Percentiles rank a stretch among this genome's conserved stretches.
Conservation (phyloP, 2,329 filamentous ascomycete species). For the Botrytis elliptica region DNA sequence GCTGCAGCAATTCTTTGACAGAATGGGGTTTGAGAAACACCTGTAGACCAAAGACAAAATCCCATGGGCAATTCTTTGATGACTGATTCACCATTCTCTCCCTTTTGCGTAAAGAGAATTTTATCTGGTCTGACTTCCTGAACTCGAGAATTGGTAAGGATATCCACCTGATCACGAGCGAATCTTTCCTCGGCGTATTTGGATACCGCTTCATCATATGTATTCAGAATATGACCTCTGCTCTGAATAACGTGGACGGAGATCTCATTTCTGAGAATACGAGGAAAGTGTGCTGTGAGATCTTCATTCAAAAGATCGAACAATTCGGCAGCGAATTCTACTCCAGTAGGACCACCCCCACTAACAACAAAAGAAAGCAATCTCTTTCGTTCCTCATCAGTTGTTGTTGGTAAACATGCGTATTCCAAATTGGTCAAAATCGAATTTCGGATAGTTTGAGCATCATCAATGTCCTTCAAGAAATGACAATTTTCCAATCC, state of each 20-base stretch:
- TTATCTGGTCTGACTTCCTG: slow-evolving; percentile 81
- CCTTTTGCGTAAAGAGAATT: slow-evolving; percentile 85
- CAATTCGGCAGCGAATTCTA: slow-evolving; percentile 95
- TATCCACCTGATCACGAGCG: slow-evolving; percentile 83
- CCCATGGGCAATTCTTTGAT: slow-evolving; percentile 93
- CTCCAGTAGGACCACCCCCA: slow-evolving; percentile 91
- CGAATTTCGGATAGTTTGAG: slow-evolving; percentile 81
- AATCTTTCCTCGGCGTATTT: slow-evolving; percentile 90
- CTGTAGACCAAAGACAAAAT: slow-evolving; percentile 97
- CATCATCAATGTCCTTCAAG: slow-evolving; percentile 92
- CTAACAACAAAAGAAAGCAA: slow-evolving; percentile 94
- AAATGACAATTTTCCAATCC: slow-evolving; percentile 93
- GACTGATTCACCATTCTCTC: slow-evolving; percentile 68
- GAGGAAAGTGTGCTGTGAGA: slow-evolving; percentile 77
- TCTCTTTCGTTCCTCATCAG: slow-evolving; percentile 81
- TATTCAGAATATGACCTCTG: slow-evolving; percentile 92
- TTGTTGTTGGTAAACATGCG: slow-evolving; percentile 88
- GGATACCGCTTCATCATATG: slow-evolving; percentile 92
- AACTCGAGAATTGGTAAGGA: slow-evolving; percentile 90
- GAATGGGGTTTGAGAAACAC: slow-evolving; percentile 82
- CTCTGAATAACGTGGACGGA: slow-evolving; percentile 97
- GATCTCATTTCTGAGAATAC: slow-evolving; percentile 91
- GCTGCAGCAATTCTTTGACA: slow-evolving; percentile 74
- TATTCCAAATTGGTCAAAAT: slow-evolving; percentile 87
- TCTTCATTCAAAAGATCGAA: slow-evolving; percentile 98